Base-by-base conservation (phyloP, 2,329 filamentous ascomycete genomes). In the Amauroascus verrucosus region DNA sequence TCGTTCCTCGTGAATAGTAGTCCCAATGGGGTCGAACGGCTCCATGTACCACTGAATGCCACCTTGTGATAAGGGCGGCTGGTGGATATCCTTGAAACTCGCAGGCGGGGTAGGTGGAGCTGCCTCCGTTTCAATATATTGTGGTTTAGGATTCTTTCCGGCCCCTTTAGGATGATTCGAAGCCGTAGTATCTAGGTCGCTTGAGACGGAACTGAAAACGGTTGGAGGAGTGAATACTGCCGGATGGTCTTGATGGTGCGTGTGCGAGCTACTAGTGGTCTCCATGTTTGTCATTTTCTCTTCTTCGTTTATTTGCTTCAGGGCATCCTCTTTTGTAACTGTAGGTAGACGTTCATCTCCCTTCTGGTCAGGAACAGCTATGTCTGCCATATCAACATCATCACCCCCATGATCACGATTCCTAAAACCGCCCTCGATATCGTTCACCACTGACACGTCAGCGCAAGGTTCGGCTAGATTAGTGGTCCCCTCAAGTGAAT, bases 41-140 rank as follows among this genome's bases (percentile, higher is more conserved):
- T 86, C 80, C 55, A 95, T 79, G 67, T 95, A 95, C 88, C 89
- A 96, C 6, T 88, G 82, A 11, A 95, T 75, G 32, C 91, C 91
- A 54, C 91, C 91, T 47, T 84, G 77, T 1, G 78, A 78, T 43
- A 88, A 73, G 11, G 78, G 73, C 33, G 67, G 62, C 51, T 71
- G 70, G 50, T 72, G 66, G n/a, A 65, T 68, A 13, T 48, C 57
- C 54, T 70, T 65, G 49, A 65, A 65, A 55, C 66, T 70, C 56
- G 70, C 66, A 57, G 68, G 70, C 48, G 66, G 71, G 37, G 68
- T 76, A 55, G 63, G 67, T 16, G 59, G 46, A 24, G 55, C 50
- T 9, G 52, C 55, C 44, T 75, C 57, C 71, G 75, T 62, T 74
- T 75, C 60, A 75, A 72, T 51, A 75, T 75, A 54, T 71, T 75